Percentiles rank a stretch among this genome's conserved stretches.
Conservation (phyloP, 2,329 filamentous ascomycete species). For the Trichoderma koningiopsis region DNA sequence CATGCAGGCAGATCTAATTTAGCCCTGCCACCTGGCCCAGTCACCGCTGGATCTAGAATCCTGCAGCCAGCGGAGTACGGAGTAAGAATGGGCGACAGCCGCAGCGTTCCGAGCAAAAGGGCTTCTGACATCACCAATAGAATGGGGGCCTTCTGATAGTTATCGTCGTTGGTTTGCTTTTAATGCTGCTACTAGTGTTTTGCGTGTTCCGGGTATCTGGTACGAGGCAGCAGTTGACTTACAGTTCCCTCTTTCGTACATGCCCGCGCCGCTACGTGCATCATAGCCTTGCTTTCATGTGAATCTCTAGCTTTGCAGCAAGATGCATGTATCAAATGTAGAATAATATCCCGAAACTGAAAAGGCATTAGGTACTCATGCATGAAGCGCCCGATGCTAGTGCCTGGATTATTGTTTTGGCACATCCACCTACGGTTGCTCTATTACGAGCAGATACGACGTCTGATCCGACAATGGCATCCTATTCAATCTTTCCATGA, state of each 20-base stretch:
- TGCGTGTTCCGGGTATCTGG: not conserved
- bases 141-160: not conserved
- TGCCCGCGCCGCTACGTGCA: not conserved
- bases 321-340: not conserved
- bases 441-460: not conserved
- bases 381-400: not conserved
- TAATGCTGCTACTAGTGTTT: not conserved
- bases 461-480: not conserved
- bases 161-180: not conserved
- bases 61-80: constrained; percentile 28
- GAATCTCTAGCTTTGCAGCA: not conserved
- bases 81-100: constrained; percentile 7
- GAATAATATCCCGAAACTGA: not conserved
- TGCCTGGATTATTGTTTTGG: not conserved
- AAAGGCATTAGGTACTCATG: constrained; percentile 7
- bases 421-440: not conserved
- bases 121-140: not conserved
- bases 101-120: not conserved
- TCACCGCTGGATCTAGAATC: constrained; percentile 56
- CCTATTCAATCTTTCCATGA: not conserved
- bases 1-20: constrained; percentile 58
- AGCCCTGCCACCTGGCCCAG: constrained; percentile 58
- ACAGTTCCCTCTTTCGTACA: not conserved
- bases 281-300: not conserved
- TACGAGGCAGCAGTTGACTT: not conserved